Conservation (phyloP, 306 rosid genomes). For the Cucurbita ficifolia region DNA sequence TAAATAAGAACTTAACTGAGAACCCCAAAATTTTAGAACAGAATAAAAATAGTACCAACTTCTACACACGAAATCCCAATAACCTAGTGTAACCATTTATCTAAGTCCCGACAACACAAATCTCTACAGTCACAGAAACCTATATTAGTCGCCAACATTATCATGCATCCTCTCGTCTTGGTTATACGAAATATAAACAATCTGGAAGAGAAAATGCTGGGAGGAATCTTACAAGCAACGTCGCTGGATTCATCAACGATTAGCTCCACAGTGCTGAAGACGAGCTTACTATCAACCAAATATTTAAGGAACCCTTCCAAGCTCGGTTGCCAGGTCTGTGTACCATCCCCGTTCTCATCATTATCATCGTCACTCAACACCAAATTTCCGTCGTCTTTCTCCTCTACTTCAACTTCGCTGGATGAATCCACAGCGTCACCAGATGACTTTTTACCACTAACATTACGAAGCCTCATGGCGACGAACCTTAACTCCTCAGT, state of each 20-base stretch:
- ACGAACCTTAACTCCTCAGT: conserved; percentile 91
- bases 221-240: conserved; percentile 43
- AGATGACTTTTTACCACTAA: conserved; percentile 21
- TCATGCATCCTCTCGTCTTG: background rate
- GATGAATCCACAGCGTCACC: background rate
- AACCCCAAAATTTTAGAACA: background rate
- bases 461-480: conserved; percentile 71
- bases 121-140: background rate
- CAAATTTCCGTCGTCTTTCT: background rate
- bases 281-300: conserved; percentile 55
- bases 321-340: conserved; percentile 46
- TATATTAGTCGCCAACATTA: background rate
- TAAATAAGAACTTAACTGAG: background rate
- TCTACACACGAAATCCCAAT: too few relatives aligned
- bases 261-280: conserved; percentile 62
- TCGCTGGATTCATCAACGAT: conserved; percentile 56
- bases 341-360: background rate
- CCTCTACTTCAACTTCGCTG: conserved; percentile 6
- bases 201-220: background rate
- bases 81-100: too few relatives aligned
- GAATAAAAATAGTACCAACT: background rate
- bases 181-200: background rate
- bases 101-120: background rate
- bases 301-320: conserved; percentile 46
- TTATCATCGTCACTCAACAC: conserved; percentile 1